Evolutionary conservation across 2,329 filamentous ascomycete genomes (phyloP).

Genomic region (Arthrinium puccinioides): DNA sequence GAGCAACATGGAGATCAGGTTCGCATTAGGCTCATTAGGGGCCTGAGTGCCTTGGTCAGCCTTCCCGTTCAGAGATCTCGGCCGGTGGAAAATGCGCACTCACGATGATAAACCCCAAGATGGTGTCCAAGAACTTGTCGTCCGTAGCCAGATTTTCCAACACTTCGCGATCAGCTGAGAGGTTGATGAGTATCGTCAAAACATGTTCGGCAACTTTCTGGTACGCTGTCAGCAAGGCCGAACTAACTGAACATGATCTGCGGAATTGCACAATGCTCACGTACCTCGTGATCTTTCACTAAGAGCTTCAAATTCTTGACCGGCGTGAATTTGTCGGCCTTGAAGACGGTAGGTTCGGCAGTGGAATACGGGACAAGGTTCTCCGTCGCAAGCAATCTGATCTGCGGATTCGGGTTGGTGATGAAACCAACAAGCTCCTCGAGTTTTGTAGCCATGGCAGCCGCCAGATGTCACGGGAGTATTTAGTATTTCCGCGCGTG

Average conservation of each 20-base stretch:
- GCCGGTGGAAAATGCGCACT: constrained; percentile 23
- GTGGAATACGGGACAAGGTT: constrained; percentile 79
- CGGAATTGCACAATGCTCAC: too few species aligned
- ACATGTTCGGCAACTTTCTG: constrained; percentile 90
- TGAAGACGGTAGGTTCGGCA: constrained; percentile 73
- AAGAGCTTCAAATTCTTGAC: constrained; percentile 83
- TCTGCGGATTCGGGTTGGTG: constrained; percentile 83
- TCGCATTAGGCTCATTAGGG: constrained; percentile 70
- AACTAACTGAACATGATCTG: too few species aligned
- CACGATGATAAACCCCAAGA: constrained; percentile 70
- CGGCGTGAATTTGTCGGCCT: constrained; percentile 67
- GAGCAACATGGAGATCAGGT: constrained; percentile 83
- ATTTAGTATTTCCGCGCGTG: too few species aligned
- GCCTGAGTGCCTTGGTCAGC: constrained; percentile 35
- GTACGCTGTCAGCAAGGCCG: not conserved
- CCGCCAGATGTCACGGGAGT: too few species aligned
- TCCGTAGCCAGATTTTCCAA: constrained; percentile 68
- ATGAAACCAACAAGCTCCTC: constrained; percentile 93
- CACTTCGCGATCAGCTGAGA: constrained; percentile 70
- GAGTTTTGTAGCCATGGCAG: constrained; percentile 73
- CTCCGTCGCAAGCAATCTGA: constrained; percentile 78
- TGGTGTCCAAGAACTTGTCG: constrained; percentile 68
- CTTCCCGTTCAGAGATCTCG: not conserved
- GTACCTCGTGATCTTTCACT: constrained; percentile 73
- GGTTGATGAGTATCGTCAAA: constrained; percentile 81